Conservation (phyloP, 1,139 yeast species). For the Geotrichum carabidarum region DNA sequence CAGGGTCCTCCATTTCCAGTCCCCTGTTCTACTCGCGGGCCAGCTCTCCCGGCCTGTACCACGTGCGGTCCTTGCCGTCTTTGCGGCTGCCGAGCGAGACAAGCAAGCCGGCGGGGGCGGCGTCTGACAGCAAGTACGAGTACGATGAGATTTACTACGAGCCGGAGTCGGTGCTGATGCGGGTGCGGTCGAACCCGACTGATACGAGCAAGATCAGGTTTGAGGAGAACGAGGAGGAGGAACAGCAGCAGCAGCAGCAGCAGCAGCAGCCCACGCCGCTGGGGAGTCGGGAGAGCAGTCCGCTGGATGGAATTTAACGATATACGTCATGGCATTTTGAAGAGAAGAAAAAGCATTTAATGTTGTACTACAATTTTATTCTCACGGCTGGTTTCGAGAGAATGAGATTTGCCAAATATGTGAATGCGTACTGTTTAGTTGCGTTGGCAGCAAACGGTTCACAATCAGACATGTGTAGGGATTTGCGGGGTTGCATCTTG, state of each 20-base stretch:
- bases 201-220: neutral
- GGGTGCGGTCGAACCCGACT: neutral
- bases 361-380: too few relatives aligned
- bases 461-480: too few relatives aligned
- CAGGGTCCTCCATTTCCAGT: neutral
- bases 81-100: neutral
- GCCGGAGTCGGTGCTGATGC: neutral
- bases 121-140: slow-evolving; percentile 4
- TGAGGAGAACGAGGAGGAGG: too few relatives aligned
- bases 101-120: neutral
- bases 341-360: neutral
- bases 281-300: neutral
- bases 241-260: too few relatives aligned
- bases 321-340: too few relatives aligned
- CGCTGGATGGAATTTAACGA: neutral
- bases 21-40: slow-evolving; percentile 7
- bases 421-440: too few relatives aligned
- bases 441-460: too few relatives aligned
- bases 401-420: too few relatives aligned
- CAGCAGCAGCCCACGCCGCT: neutral
- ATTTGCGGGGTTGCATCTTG: too few relatives aligned
- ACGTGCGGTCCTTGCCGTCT: slow-evolving; percentile 12
- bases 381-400: too few relatives aligned
- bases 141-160: slow-evolving; percentile 9
- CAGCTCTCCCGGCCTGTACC: slow-evolving; percentile 8